Evolutionary conservation across 2,329 filamentous ascomycete species (phyloP).

Genomic region (Paradendryphiella salina): DNA sequence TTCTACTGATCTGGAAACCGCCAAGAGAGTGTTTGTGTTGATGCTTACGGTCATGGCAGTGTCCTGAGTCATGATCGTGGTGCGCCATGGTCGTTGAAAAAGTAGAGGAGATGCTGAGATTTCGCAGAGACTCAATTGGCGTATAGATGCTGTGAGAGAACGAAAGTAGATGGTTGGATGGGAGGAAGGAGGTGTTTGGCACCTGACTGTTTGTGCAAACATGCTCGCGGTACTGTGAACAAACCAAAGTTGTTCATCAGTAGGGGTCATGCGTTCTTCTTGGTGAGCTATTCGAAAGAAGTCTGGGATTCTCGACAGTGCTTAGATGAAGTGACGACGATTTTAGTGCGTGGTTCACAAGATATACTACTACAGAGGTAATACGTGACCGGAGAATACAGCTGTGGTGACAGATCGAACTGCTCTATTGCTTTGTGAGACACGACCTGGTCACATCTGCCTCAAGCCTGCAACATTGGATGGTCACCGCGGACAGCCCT

Average conservation of each 20-base stretch:
- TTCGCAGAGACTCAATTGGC: background rate
- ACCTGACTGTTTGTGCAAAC: background rate
- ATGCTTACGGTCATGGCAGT: slow-evolving; percentile 6
- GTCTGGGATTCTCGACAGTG: background rate
- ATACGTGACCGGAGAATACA: background rate
- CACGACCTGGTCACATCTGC: slow-evolving; percentile 14
- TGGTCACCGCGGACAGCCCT: background rate
- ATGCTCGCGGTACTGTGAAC: background rate
- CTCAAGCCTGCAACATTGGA: slow-evolving; percentile 2
- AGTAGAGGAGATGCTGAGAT: background rate
- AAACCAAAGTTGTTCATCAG: too few species aligned
- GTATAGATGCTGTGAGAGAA: background rate
- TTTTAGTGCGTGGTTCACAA: background rate
- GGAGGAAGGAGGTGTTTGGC: background rate
- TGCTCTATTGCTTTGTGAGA: background rate
- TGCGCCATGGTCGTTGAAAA: slow-evolving; percentile 17
- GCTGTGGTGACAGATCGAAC: slow-evolving; percentile 19
- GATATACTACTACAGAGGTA: background rate
- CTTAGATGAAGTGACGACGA: background rate
- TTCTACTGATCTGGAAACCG: slow-evolving; percentile 35
- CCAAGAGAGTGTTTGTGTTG: slow-evolving; percentile 13
- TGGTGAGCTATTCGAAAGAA: background rate
- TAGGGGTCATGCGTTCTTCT: too few species aligned
- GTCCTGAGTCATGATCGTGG: slow-evolving; percentile 8
- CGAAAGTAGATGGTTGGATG: background rate